A percentile compares a stretch with the other conserved stretches of the same genome.
These are phyloP conservation scores for Paulinella micropora DNA, from an alignment of 78 protist genomes.

Conservation along the genomic window DNA sequence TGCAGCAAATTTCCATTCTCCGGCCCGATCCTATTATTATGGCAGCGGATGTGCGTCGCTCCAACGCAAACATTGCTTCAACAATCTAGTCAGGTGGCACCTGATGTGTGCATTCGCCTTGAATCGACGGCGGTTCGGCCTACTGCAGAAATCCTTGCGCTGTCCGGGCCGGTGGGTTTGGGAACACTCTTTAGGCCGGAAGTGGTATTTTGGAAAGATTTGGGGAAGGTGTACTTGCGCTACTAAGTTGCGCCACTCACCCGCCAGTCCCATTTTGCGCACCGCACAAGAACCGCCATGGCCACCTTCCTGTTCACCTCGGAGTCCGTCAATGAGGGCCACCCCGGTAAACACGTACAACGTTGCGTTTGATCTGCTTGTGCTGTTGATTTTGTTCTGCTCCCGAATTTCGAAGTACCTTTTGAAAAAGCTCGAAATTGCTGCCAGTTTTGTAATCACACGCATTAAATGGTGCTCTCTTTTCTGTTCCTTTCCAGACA, in stretches of 20 bases:
- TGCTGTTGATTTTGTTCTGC: background rate
- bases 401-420: background rate
- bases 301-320: conserved; percentile 73
- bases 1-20: too few relatives aligned
- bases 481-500: conserved; percentile 63
- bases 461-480: background rate
- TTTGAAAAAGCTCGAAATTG: background rate
- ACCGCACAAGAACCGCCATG: background rate
- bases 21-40: too few relatives aligned
- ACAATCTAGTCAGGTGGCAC: too few relatives aligned
- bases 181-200: background rate
- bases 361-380: conserved; percentile 19
- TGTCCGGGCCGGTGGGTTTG: background rate
- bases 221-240: too few relatives aligned
- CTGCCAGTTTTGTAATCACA: background rate
- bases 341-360: too few relatives aligned
- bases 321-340: conserved; percentile 97
- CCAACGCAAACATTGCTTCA: too few relatives aligned
- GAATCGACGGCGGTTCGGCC: background rate
- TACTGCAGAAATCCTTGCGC: background rate
- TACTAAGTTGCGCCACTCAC: background rate
- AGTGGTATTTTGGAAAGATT: too few relatives aligned
- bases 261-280: background rate
- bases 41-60: too few relatives aligned
- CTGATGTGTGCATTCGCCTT: background rate